Evolutionary conservation across 306 rosid genomes (phyloP), one percentile per base, ranked within the genome.

Genomic region (Begonia fuchsioides): DNA sequence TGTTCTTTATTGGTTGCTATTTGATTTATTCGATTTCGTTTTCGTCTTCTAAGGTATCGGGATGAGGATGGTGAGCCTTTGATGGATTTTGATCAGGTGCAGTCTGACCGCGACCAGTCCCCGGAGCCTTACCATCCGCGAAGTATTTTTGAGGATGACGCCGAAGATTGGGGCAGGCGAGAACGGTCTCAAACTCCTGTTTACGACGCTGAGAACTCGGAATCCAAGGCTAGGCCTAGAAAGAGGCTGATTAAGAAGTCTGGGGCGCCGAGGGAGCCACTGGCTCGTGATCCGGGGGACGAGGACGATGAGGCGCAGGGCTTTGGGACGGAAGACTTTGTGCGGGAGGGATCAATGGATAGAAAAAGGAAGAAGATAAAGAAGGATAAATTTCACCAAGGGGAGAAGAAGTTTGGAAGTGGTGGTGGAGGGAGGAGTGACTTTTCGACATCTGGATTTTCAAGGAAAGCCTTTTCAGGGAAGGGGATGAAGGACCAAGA

Each of bases 31-130:
- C 8, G 11, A 2, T 8, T 38, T n/a, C 35, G 15, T 43, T 60
- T 46, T 26, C 32, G 49, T 39, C 4, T 38, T n/a, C n/a, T 16
- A n/a, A 92, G 96, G 94, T 79, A 69, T 52, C 93, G 94, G 12
- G 96, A 92, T 14, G 98, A 92, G 66, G 94, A 92, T 14, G 96
- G 98, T 1, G 98, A 92, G 61, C 76, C 94, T 0, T 71, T 92
- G 81, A 92, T 92, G 96, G 79, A 92, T 71, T 82, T 58, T 60
- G 86, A 92, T 49, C 93, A 75, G 15, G 12, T 79, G 32, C 87
- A 67, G 43, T 80, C 94, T 7, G 94, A 74, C 49, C 78, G 76
- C 20, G 96, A 82, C 13, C 73, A 52, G 0, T 72, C 97, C 5
- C 95, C 98, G 3, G 81, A 79, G 57, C 87, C 79, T 1, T 59